Base-by-base conservation (phyloP, 2,329 filamentous ascomycete genomes). In the Curvularia hawaiiensis region DNA sequence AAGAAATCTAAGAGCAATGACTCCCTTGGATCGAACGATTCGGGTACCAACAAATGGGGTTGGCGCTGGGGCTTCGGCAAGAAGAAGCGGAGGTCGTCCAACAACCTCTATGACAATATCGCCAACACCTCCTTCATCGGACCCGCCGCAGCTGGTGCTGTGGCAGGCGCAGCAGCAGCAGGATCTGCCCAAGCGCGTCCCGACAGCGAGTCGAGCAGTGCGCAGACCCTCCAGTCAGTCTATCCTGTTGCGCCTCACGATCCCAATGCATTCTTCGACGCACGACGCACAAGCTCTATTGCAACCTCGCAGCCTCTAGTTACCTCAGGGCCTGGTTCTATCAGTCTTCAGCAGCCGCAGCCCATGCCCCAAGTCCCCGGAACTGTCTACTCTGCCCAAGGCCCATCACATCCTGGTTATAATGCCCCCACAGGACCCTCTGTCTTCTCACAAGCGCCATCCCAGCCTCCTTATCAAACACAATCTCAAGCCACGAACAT, bases 311-410 rank as follows among this genome's bases (percentile, higher is more conserved):
- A 75, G 51, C 70, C 73, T 49, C 45, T 74, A 4, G 53, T 75
- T 12, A 73, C 73, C 16, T 65, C 73, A 8, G 66, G 69, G 33
- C 70, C 71, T 9, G 73, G 68, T 80, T 81, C 85, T 0, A 83
- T 92, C 31, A 87, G 88, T 11, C 81, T 97, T n/a, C 90, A 95
- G 72, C 91, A 96, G 67, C 93, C 93, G 2, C 89, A 92, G 65
- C 93, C 93, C 2, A 84, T 91, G 57, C 82, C 84, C 2, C 91
- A 90, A 0, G 86, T 96, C 3, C 88, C 88, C 38, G 84, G 85
- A 60, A 84, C 85, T 18, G 83, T 93, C 1, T 90, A 91, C 66
- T 83, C 77, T 20, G 77, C 77, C 4, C 79, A 81, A 58, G 71
- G 74, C 12, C 70, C 75, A 11, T 65, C 75, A 16, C 75, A 77